Base-by-base conservation (phyloP, 306 rosid genomes). In the Astragalus glycyphyllos region DNA sequence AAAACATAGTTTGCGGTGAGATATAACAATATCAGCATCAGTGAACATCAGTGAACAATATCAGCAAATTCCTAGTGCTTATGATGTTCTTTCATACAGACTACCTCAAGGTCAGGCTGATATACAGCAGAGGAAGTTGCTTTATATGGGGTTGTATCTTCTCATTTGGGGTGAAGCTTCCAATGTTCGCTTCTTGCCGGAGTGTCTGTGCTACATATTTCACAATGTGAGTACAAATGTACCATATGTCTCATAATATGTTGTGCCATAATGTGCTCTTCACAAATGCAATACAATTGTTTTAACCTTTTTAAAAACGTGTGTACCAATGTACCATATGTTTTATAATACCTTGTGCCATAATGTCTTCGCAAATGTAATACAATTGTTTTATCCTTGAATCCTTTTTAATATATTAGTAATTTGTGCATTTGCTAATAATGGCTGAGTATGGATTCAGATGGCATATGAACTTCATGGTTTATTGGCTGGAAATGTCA, bases 381-480 rank as follows among this genome's bases (percentile, higher is more conserved):
- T 20, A 55, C 23, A 69, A 11, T 55, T 59, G 68, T 77, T 64
- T 15, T 46, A 38, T 42, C 50, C 53, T 62, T 29, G 40, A 23
- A 32, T 71, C 3, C 10, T 54, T 58, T 38, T 54, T 20, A 62
- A 32, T 34, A 20, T 62, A 38, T 48, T 56, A 12, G 14, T 50
- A 42, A 31, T 47, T 72, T 69, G 14, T 66, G 69, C 41, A 12
- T 56, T 73, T 48, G 76, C 76, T 72, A 80, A 81, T 58, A 42
- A 50, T 35, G 74, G 48, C 54, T 74, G 53, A 55, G 63, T 48
- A 69, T 67, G 71, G 68, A 54, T 64, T 77, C 71, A 94, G 99
- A 94, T 94, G 96, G 99, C 99, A 49, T 87, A 89, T 77, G 99
- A 94, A 81, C 89, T 94, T 46, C 95, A 94, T 77, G 99, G 99